phyloP scores from a whole-genome alignment of 2,329 filamentous ascomycete genomes.

The Cyphellophora attinorum region DNA sequence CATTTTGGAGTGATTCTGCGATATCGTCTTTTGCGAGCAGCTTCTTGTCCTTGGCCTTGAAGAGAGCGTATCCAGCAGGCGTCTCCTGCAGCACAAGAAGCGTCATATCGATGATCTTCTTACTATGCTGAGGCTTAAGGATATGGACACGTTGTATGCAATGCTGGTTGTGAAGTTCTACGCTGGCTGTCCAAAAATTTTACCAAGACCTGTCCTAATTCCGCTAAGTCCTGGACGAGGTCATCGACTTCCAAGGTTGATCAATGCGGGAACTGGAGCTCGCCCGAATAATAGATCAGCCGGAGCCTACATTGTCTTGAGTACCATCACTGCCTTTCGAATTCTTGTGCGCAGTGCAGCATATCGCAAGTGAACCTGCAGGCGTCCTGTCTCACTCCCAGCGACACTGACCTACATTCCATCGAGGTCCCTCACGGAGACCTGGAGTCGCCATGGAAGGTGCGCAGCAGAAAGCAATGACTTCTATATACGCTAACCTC shows the following conservation, averaged over 20 bases:
- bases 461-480: conserved; percentile 1
- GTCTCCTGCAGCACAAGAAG: conserved; percentile 92
- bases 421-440: not conserved
- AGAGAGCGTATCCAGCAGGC: conserved; percentile 91
- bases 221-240: not conserved
- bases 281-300: not conserved
- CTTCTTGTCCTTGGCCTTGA: conserved; percentile 99
- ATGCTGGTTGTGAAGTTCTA: too few species aligned
- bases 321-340: too few species aligned
- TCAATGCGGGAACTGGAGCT: not conserved
- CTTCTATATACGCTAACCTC: not conserved
- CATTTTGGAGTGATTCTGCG: conserved; percentile 61
- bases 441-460: conserved; percentile 13
- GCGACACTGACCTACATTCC: not conserved
- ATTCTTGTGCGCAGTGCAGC: not conserved
- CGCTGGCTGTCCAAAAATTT: not conserved
- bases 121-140: not conserved
- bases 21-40: conserved; percentile 81
- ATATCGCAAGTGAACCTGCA: not conserved
- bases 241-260: not conserved
- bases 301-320: too few species aligned
- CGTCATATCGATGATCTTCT: conserved; percentile 52
- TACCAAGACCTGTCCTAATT: not conserved
- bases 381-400: not conserved
- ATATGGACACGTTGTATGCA: not conserved